These are phyloP conservation scores for Cymodocea nodosa DNA, from an alignment of 116 monocot genomes.

Conservation along the genomic window DNA sequence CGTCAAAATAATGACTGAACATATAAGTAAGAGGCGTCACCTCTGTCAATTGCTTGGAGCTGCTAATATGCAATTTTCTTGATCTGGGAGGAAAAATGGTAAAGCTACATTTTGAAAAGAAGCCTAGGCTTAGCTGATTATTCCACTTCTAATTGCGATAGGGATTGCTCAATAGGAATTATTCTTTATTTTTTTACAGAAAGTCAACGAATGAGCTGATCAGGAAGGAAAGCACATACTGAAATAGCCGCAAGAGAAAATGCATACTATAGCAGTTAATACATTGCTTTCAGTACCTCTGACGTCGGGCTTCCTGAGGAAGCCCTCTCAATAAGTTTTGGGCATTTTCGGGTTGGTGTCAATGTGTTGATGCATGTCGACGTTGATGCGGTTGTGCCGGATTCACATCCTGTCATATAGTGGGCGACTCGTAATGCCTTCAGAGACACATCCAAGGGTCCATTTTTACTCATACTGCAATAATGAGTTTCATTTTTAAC, in stretches of 20 bases:
- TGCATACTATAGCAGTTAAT: not conserved
- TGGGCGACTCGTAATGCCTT: not conserved
- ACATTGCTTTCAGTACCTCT: constrained; percentile 20
- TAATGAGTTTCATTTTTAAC: not conserved
- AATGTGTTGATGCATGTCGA: constrained; percentile 7
- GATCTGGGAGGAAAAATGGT: no score
- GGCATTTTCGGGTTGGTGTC: constrained; percentile 17
- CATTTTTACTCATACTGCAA: not conserved
- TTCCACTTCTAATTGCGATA: no score
- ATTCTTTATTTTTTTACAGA: no score
- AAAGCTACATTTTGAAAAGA: no score
- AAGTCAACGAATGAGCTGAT: no score
- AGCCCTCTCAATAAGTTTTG: constrained; percentile 21
- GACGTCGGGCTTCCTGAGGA: constrained; percentile 23
- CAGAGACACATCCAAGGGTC: not conserved
- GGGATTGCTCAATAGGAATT: no score
- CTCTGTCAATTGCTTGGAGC: no score
- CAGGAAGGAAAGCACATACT: no score
- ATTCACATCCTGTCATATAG: constrained; percentile 15
- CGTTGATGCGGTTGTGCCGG: constrained; percentile 12
- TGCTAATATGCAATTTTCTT: no score
- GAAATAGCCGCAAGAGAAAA: not conserved
- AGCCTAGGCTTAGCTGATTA: no score
- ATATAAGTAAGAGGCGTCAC: no score
- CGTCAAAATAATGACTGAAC: no score